phyloP scores from a whole-genome alignment of 1,284 basidiomycete genomes.

The Heterobasidion irregulare region DNA sequence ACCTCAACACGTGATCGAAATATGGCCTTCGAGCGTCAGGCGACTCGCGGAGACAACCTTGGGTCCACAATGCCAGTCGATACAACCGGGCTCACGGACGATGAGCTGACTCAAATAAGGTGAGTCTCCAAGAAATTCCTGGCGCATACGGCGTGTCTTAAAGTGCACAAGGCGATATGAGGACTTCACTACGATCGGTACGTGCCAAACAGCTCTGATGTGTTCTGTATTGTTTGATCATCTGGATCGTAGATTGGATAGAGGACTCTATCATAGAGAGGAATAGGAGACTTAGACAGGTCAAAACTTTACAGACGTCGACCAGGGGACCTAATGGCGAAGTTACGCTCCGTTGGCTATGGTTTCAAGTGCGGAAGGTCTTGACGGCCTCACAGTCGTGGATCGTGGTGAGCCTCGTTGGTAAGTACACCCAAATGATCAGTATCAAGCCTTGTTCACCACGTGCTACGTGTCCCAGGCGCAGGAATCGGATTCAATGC shows the following conservation, averaged over 20 bases:
- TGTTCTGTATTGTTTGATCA: background rate
- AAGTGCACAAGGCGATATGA: slow-evolving; percentile 29
- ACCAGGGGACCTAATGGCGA: slow-evolving; percentile 44
- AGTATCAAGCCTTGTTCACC: background rate
- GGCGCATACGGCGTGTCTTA: background rate
- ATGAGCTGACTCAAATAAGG: slow-evolving; percentile 4
- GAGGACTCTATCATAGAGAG: slow-evolving; percentile 89
- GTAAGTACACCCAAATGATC: slow-evolving; percentile 36
- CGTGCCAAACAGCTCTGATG: slow-evolving; percentile 18
- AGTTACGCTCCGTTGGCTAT: slow-evolving; percentile 48
- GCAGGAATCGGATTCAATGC: slow-evolving; percentile 90
- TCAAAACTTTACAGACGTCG: slow-evolving; percentile 37
- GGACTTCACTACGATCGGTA: slow-evolving; percentile 80
- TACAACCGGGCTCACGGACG: background rate
- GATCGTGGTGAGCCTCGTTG: slow-evolving; percentile 80
- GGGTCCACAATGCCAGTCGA: slow-evolving; percentile 1
- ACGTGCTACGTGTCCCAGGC: slow-evolving; percentile 37
- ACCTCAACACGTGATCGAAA: background rate
- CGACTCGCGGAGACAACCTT: no score
- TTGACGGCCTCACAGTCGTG: slow-evolving; percentile 49
- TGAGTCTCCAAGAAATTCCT: background rate
- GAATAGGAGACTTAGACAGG: slow-evolving; percentile 59
- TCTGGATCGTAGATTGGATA: slow-evolving; percentile 71
- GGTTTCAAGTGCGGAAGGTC: slow-evolving; percentile 49
- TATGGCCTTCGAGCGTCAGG: no score